Percentiles rank a stretch among this genome's conserved stretches.
phyloP scores from a whole-genome alignment of 2,329 filamentous ascomycete species.

The Penicillium sp. region DNA sequence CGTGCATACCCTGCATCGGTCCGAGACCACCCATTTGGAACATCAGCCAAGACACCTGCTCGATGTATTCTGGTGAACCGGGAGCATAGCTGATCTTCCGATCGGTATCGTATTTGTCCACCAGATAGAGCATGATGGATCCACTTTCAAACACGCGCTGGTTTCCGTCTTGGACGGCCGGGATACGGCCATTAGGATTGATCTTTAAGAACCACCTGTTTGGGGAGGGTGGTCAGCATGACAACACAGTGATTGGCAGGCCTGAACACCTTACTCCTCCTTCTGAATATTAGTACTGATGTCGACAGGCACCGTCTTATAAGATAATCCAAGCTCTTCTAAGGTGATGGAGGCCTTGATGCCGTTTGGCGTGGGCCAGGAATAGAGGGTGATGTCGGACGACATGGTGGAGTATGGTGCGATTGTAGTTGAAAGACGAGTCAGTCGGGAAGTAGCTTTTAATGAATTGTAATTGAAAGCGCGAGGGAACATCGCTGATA shows the following conservation, averaged over 20 bases:
- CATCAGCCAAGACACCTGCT: constrained; percentile 51
- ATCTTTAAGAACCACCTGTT: constrained; percentile 50
- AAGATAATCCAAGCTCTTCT: constrained; percentile 41
- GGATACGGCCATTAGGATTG: constrained; percentile 56
- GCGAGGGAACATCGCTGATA: constrained; percentile 6
- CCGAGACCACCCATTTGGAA: constrained; percentile 49
- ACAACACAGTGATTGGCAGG: background rate
- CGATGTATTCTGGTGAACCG: constrained; percentile 49
- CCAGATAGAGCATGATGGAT: constrained; percentile 52
- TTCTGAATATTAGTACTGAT: constrained; percentile 52
- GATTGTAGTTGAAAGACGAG: constrained; percentile 8
- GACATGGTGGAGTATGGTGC: constrained; percentile 25
- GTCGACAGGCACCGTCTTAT: constrained; percentile 43
- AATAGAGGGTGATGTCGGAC: constrained; percentile 37
- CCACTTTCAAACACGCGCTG: constrained; percentile 52
- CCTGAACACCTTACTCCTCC: constrained; percentile 32
- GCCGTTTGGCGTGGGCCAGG: constrained; percentile 38
- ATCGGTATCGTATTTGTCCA: constrained; percentile 49
- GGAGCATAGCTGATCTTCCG: constrained; percentile 48
- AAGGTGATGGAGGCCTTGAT: constrained; percentile 43
- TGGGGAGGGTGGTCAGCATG: background rate
- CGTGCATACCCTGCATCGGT: constrained; percentile 45
- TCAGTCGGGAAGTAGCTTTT: constrained; percentile 14
- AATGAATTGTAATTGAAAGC: background rate
- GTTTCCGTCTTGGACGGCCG: constrained; percentile 48